Percentiles rank a stretch among this genome's conserved stretches.
phyloP scores from a whole-genome alignment of 164 flowering plant species.

The Aristolochia californica region DNA sequence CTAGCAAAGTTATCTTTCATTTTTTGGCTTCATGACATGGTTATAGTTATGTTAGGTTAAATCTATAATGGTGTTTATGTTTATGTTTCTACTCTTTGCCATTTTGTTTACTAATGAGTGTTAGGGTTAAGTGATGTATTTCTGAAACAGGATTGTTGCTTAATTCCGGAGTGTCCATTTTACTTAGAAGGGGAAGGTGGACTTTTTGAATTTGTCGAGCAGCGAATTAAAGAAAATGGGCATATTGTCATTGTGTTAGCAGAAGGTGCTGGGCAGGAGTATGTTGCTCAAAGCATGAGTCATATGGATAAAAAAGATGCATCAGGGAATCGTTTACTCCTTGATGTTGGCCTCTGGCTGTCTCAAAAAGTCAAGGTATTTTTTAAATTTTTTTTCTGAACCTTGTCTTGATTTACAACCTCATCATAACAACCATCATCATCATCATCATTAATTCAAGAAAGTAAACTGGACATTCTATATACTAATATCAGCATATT shows the following conservation, averaged over 20 bases:
- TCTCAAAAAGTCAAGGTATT: conserved; percentile 70
- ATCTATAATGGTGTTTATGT: no score
- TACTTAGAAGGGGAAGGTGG: conserved; percentile 91
- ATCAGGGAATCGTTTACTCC: conserved; percentile 80
- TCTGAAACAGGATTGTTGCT: conserved; percentile 57
- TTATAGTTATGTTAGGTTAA: no score
- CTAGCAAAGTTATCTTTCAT: no score
- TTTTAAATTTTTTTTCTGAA: background rate
- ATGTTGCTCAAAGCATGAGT: conserved; percentile 39
- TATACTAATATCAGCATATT: no score
- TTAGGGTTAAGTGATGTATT: no score
- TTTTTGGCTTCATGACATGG: no score
- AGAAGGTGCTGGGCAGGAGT: conserved; percentile 96
- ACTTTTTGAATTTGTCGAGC: conserved; percentile 73
- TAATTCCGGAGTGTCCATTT: conserved; percentile 95
- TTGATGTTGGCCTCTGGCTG: conserved; percentile 88
- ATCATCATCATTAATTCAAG: no score
- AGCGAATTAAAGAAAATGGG: conserved; percentile 70
- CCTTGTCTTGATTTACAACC: background rate
- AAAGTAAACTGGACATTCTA: no score
- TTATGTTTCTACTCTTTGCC: no score
- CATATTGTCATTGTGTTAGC: conserved; percentile 96
- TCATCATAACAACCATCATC: no score
- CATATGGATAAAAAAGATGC: conserved; percentile 44
- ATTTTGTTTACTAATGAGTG: no score